phyloP scores from a whole-genome alignment of 306 rosid species.

The Purshia tridentata region DNA sequence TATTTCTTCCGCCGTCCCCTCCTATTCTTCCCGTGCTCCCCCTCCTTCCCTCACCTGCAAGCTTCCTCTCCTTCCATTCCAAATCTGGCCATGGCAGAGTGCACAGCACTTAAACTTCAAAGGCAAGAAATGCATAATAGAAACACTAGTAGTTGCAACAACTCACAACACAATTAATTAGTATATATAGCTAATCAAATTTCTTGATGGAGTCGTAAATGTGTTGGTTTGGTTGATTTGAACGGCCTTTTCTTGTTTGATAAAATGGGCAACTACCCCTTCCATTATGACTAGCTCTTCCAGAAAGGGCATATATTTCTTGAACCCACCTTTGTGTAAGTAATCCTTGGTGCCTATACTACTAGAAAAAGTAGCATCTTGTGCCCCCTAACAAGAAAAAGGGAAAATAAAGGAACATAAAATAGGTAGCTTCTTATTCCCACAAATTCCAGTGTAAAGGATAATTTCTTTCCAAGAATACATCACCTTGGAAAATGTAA shows the following conservation, averaged over 20 bases:
- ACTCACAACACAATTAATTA: not conserved
- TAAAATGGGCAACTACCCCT: slow-evolving; percentile 78
- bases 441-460: too few relatives aligned
- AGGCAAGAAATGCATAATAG: not conserved
- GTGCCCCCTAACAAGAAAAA: too few relatives aligned
- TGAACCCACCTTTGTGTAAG: slow-evolving; percentile 73
- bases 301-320: slow-evolving; percentile 60
- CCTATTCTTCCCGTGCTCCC: too few relatives aligned
- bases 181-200: slow-evolving; percentile 10
- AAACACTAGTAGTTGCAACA: not conserved
- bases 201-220: slow-evolving; percentile 59
- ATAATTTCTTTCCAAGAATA: too few relatives aligned
- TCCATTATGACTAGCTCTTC: slow-evolving; percentile 64
- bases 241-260: slow-evolving; percentile 56
- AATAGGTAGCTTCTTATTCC: too few relatives aligned
- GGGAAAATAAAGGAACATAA: too few relatives aligned
- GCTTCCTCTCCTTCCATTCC: too few relatives aligned
- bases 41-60: too few relatives aligned
- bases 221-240: slow-evolving; percentile 54
- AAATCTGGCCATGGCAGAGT: too few relatives aligned
- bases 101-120: not conserved
- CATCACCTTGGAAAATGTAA: too few relatives aligned
- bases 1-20: too few relatives aligned
- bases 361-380: too few relatives aligned
- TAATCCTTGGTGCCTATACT: slow-evolving; percentile 61